Percentiles rank a stretch among this genome's conserved stretches.
Conservation (phyloP, 768 basidiomycete species). For the Leccinum sublutescens region DNA sequence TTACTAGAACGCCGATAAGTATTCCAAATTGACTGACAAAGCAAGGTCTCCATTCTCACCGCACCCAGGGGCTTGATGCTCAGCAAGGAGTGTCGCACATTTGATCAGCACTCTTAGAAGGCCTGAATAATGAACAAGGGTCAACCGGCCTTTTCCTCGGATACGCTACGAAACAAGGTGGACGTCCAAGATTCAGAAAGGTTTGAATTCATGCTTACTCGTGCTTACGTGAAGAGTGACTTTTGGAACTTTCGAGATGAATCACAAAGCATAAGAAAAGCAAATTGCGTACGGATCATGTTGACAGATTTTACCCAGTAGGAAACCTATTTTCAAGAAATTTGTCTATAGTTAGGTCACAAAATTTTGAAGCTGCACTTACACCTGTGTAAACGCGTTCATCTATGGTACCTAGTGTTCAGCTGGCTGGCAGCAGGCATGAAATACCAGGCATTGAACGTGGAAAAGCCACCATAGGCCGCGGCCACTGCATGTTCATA, state of each 20-base stretch:
- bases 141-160: background rate
- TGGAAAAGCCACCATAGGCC: background rate
- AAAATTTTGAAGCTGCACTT: background rate
- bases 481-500: background rate
- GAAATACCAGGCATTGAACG: background rate
- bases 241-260: background rate
- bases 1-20: background rate
- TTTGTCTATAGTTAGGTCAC: background rate
- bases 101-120: background rate
- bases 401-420: slow-evolving; percentile 1
- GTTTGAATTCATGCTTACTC: background rate
- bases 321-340: too few species aligned
- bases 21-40: slow-evolving; percentile 12
- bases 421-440: background rate
- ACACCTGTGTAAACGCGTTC: background rate
- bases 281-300: background rate
- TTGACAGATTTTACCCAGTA: background rate
- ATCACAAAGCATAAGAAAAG: background rate
- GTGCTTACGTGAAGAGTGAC: slow-evolving; percentile 6
- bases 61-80: slow-evolving; percentile 1
- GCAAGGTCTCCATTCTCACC: slow-evolving; percentile 5
- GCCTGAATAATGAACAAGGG: background rate
- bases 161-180: slow-evolving; percentile 1
- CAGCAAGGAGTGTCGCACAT: background rate
- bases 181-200: background rate